These are phyloP conservation scores for Sparassis latifolia DNA, from an alignment of 1,284 basidiomycete species.

Conservation along the genomic window DNA sequence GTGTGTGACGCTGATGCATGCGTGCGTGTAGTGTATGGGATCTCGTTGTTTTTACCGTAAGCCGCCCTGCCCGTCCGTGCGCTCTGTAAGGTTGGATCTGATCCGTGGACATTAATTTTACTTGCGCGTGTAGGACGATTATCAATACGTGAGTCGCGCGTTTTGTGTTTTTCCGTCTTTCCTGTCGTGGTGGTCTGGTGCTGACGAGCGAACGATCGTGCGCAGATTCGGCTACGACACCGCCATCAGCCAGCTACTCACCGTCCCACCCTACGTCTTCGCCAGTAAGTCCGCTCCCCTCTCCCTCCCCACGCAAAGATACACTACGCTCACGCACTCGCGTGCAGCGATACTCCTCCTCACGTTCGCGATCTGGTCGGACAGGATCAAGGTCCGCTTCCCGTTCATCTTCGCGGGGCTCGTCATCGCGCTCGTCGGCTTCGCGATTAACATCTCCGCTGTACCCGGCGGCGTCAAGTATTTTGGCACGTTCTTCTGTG, in stretches of 20 bases:
- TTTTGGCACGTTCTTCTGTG: slow-evolving; percentile 61
- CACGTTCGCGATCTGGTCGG: slow-evolving; percentile 51
- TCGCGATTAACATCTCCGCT: slow-evolving; percentile 56
- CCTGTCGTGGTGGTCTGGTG: background rate
- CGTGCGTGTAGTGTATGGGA: slow-evolving; percentile 10
- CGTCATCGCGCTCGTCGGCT: slow-evolving; percentile 49
- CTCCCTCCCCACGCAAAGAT: background rate
- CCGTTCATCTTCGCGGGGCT: slow-evolving; percentile 56
- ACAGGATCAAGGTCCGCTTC: slow-evolving; percentile 48
- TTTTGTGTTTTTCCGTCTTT: background rate
- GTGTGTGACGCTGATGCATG: background rate
- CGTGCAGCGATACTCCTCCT: slow-evolving; percentile 44
- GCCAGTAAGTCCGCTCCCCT: slow-evolving; percentile 37
- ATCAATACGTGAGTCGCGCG: slow-evolving; percentile 36
- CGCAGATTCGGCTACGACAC: slow-evolving; percentile 49
- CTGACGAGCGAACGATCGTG: background rate
- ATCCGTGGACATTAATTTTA: background rate
- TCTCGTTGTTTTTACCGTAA: slow-evolving; percentile 19
- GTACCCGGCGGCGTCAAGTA: slow-evolving; percentile 50
- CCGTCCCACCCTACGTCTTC: slow-evolving; percentile 62
- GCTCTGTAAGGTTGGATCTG: too few relatives aligned
- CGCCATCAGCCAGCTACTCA: slow-evolving; percentile 58
- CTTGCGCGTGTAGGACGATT: slow-evolving; percentile 43
- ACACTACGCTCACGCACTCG: background rate
- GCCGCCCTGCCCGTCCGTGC: background rate